Conservation (phyloP, 352 stramenopile genomes). For the Phytophthora palmivora region DNA sequence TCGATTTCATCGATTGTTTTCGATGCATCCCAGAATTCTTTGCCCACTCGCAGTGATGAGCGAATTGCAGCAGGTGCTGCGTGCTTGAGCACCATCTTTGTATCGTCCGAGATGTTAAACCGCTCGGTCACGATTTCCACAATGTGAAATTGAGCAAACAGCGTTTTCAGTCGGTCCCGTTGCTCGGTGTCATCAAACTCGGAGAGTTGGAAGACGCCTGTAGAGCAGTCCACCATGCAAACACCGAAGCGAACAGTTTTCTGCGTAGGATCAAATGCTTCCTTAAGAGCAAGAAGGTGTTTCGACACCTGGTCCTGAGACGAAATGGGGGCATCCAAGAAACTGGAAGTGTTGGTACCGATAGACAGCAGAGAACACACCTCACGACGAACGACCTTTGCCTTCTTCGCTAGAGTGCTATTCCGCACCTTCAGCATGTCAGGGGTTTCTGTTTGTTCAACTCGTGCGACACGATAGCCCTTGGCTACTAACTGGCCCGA, state of each 20-base stretch:
- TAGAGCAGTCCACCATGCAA: slow-evolving; percentile 95
- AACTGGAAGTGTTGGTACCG: slow-evolving; percentile 96
- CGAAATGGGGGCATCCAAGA: slow-evolving; percentile 89
- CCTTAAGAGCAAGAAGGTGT: slow-evolving; percentile 76
- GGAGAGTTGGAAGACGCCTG: slow-evolving; percentile 93
- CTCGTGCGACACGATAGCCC: slow-evolving; percentile 97
- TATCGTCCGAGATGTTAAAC: slow-evolving; percentile 66
- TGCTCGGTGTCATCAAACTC: slow-evolving; percentile 98
- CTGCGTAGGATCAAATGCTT: slow-evolving; percentile 61
- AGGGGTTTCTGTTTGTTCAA: slow-evolving; percentile 99
- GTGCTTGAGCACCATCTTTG: slow-evolving; percentile 81
- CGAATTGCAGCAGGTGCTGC: slow-evolving; percentile 63
- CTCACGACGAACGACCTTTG: slow-evolving; percentile 93
- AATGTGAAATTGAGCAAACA: slow-evolving; percentile 91
- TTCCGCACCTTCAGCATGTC: slow-evolving; percentile 97
- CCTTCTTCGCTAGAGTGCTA: slow-evolving; percentile 66
- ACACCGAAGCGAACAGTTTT: slow-evolving; percentile 91
- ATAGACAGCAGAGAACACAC: slow-evolving; percentile 96
- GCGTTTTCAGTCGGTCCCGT: slow-evolving; percentile 95
- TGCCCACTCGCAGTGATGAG: slow-evolving; percentile 65
- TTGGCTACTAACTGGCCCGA: slow-evolving; percentile 94
- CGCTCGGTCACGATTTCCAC: slow-evolving; percentile 89
- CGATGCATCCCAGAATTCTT: slow-evolving; percentile 92
- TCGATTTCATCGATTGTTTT: slow-evolving; percentile 93
- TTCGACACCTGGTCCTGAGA: slow-evolving; percentile 58